Evolutionary conservation across 495 filamentous ascomycete genomes (phyloP).

Genomic region (Penicillium ucsense): DNA sequence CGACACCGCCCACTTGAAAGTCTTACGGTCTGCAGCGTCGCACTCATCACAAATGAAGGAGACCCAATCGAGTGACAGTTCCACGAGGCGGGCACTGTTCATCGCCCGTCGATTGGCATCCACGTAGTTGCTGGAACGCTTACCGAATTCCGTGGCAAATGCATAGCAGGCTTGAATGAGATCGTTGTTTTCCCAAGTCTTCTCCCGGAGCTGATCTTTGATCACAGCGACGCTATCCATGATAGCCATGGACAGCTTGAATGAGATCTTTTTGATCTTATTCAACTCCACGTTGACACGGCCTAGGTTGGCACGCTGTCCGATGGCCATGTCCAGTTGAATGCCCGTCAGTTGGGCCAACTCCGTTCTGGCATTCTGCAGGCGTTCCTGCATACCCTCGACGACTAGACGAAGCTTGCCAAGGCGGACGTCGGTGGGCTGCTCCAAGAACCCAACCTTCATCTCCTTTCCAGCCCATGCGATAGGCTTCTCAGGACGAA

Average conservation of each 20-base stretch:
- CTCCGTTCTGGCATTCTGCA: conserved; percentile 65
- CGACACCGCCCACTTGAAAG: conserved; percentile 92
- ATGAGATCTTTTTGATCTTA: conserved; percentile 91
- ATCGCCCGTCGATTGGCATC: conserved; percentile 86
- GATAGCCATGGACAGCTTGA: conserved; percentile 95
- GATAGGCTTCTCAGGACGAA: conserved; percentile 70
- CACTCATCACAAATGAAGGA: conserved; percentile 97
- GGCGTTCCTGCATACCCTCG: conserved; percentile 70
- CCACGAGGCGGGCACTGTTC: conserved; percentile 92
- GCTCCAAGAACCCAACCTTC: conserved; percentile 59
- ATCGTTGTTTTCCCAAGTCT: conserved; percentile 81
- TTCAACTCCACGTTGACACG: conserved; percentile 87
- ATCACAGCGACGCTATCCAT: conserved; percentile 98
- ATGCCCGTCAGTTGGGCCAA: conserved; percentile 70
- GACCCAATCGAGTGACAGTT: conserved; percentile 91
- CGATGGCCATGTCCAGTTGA: conserved; percentile 76
- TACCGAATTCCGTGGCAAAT: conserved; percentile 95
- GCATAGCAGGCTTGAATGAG: conserved; percentile 98
- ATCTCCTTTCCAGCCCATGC: conserved; percentile 76
- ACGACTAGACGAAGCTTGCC: conserved; percentile 85
- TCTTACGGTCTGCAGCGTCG: conserved; percentile 85
- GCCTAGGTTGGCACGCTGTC: conserved; percentile 84
- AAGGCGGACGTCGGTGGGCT: conserved; percentile 73
- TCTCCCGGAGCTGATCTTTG: conserved; percentile 59
- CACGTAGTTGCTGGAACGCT: conserved; percentile 85